phyloP scores from a whole-genome alignment of 257 asterid species.

The Anisodus acutangulus region DNA sequence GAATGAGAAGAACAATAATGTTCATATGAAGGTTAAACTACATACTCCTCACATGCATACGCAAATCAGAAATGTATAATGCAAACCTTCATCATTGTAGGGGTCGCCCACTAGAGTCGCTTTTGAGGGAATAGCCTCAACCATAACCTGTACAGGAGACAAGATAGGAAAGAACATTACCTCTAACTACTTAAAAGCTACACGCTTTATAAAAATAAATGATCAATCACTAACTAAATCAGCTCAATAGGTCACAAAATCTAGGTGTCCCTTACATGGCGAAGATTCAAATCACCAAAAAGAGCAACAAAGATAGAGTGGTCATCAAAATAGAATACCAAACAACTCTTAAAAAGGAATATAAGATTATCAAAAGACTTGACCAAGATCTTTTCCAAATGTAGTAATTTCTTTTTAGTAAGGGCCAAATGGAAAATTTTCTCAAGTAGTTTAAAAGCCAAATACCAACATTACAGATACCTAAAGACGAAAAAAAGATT shows the following conservation, averaged over 20 bases:
- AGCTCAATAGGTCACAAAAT: background rate
- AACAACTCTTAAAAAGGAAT: slow-evolving; percentile 2
- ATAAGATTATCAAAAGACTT: background rate
- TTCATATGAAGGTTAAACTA: background rate
- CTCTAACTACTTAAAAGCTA: background rate
- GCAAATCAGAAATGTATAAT: background rate
- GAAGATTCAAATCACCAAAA: background rate
- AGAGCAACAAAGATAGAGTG: slow-evolving; percentile 19
- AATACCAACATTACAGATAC: background rate
- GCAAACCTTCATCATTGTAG: slow-evolving; percentile 60
- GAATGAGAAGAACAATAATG: background rate
- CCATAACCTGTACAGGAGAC: slow-evolving; percentile 55
- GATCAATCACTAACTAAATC: background rate
- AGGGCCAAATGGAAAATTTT: background rate
- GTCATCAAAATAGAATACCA: background rate
- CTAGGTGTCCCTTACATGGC: background rate
- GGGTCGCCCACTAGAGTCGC: slow-evolving; percentile 44
- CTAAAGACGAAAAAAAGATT: background rate
- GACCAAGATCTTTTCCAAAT: slow-evolving; percentile 8
- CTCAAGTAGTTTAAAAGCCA: background rate
- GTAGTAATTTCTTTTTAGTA: background rate
- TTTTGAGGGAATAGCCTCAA: slow-evolving; percentile 41
- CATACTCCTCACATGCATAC: slow-evolving; percentile 28
- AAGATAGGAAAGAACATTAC: background rate
- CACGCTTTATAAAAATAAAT: slow-evolving; percentile 16